Base-by-base conservation (phyloP, 768 basidiomycete species). In the Tylopilus sp. region DNA sequence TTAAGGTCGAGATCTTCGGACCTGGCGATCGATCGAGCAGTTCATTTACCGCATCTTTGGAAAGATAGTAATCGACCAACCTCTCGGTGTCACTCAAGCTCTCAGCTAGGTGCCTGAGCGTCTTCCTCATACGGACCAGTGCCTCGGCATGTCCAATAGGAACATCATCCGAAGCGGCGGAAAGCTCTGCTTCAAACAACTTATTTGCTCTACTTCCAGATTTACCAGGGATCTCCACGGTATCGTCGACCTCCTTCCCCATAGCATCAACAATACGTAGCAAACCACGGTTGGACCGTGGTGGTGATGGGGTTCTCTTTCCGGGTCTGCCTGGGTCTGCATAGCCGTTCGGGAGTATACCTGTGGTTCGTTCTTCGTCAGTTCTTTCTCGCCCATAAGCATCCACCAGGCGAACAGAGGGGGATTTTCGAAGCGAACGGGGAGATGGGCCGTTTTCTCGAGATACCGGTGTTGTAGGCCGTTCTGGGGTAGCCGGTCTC, bases 181-280 rank as follows among this genome's bases (percentile, higher is more conserved):
- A 63, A 41, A 53, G 3, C 44, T 64, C 59, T 50, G 57, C 52
- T 42, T 59, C 59, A 48, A 59, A 47, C 15, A 45, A 57, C 50
- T 38, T 55, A 51, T 63, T 48, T 54, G 49, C 23, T 52, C 41
- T 46, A 50, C 41, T 53, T 25, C 57, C 50, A 26, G 59, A 53
- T 28, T 58, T 49, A 40, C 68, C 70, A 43, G 77, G 71, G 21
- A 81, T 31, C 43, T 51, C 49, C 40, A 52, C 30, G 8, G 56
- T 40, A 40, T 71, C 72, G 47, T 77, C 73, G 15, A 86, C 71
- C 57, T 83, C 80, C 47, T 72, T 76, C 8, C 86, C 87, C 79
- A 85, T 82, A 6, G 83, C 83, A 62, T 90, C 86, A 38, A 87
- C 76, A 30, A 88, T 69, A 39, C 84, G 78, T 44, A 88, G 72